These are phyloP conservation scores for Abelmoschus esculentus DNA, from an alignment of 345 rosid species.

Conservation along the genomic window DNA sequence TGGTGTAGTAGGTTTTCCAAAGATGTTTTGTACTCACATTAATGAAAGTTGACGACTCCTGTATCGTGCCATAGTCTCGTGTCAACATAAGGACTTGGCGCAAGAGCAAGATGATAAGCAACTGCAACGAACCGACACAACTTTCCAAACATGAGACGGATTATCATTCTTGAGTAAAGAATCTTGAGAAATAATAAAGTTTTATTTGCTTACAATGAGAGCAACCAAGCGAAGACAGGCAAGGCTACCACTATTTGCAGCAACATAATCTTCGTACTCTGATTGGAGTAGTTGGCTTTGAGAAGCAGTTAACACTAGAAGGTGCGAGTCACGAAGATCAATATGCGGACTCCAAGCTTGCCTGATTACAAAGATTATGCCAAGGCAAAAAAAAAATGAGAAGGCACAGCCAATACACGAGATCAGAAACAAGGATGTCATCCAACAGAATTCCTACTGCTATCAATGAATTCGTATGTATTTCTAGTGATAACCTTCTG, in stretches of 20 bases:
- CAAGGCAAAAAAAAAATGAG: neutral
- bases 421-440: neutral
- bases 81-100: slow-evolving; percentile 46
- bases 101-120: slow-evolving; percentile 47
- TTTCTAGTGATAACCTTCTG: neutral
- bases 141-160: neutral
- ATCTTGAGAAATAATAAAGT: neutral
- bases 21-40: slow-evolving; percentile 24
- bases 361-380: slow-evolving; percentile 19
- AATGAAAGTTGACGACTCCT: slow-evolving; percentile 35
- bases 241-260: slow-evolving; percentile 40
- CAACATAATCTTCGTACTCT: slow-evolving; percentile 52
- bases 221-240: slow-evolving; percentile 55
- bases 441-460: neutral
- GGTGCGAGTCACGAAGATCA: slow-evolving; percentile 46
- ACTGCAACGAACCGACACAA: slow-evolving; percentile 24
- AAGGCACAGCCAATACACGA: neutral
- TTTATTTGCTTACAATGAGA: slow-evolving; percentile 33
- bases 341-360: slow-evolving; percentile 55
- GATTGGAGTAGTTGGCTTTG: slow-evolving; percentile 43
- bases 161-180: neutral
- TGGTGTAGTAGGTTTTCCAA: neutral
- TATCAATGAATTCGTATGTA: neutral
- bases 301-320: slow-evolving; percentile 48
- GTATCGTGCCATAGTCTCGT: slow-evolving; percentile 35